phyloP scores from a whole-genome alignment of 2,329 filamentous ascomycete species.

The Neophaeococcomyces mojaviensis region DNA sequence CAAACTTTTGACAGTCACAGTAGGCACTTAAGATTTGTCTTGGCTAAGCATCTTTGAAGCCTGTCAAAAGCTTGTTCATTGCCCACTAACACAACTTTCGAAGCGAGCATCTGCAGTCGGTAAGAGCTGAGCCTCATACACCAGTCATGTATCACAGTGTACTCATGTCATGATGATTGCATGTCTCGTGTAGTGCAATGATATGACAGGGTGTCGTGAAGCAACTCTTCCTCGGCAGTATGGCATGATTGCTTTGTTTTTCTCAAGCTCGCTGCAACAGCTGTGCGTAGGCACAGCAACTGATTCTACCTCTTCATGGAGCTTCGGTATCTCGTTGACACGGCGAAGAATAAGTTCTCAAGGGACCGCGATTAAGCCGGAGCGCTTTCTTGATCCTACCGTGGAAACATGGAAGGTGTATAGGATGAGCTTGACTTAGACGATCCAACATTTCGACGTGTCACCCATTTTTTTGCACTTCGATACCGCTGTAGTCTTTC shows the following conservation, averaged over 20 bases:
- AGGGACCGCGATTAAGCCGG: slow-evolving; percentile 96
- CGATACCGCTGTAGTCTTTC: neutral
- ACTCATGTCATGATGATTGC: too few relatives aligned
- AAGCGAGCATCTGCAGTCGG: too few relatives aligned
- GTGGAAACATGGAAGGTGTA: slow-evolving; percentile 72
- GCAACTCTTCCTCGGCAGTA: too few relatives aligned
- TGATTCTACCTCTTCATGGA: slow-evolving; percentile 54
- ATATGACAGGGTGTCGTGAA: too few relatives aligned
- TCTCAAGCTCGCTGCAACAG: slow-evolving; percentile 34
- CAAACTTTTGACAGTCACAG: too few relatives aligned
- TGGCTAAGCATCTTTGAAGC: neutral
- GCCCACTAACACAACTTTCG: too few relatives aligned
- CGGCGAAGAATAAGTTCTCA: slow-evolving; percentile 66
- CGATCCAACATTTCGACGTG: slow-evolving; percentile 59
- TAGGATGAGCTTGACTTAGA: slow-evolving; percentile 96
- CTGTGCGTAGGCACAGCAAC: slow-evolving; percentile 53
- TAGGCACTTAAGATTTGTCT: neutral
- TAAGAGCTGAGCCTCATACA: too few relatives aligned
- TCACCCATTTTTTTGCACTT: neutral
- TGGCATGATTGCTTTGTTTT: neutral
- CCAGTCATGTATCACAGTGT: too few relatives aligned
- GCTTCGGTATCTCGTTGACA: slow-evolving; percentile 71
- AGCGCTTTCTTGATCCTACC: slow-evolving; percentile 80
- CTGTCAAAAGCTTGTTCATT: too few relatives aligned
- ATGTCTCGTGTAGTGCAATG: too few relatives aligned